Evolutionary conservation across 2,329 filamentous ascomycete species (phyloP), one percentile per base, ranked within the genome.

Genomic region (Aquanectria penicillioides): DNA sequence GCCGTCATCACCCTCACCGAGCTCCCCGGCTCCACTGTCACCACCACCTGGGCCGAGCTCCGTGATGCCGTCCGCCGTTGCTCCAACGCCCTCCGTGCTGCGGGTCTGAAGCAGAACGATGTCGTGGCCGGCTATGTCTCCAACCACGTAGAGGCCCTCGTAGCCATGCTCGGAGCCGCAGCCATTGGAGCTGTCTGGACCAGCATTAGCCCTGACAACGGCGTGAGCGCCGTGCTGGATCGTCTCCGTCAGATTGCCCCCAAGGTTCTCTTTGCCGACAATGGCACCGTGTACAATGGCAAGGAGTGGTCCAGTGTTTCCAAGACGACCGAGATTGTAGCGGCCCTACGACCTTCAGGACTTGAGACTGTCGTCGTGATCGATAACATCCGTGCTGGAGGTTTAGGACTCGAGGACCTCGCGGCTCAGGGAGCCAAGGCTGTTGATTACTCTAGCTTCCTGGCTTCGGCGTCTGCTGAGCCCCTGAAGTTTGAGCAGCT

Each of bases 181-280:
- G 88, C 92, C 1, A 75, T 97, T 2, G 95, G 95, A 25, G 94
- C 91, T 13, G 86, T 97, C 31, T 98, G 94, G 94, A 97, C 94
- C 1, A 91, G 91, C 6, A 92, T 97, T 44, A 96, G 92, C 69
- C 93, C 94, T 3, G 94, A 98, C 74, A 97, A 90, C 13, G 94
- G 94, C 10, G 92, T 97, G 2, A 92, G 92, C 68, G 94, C 94
- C 13, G 94, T 98, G 1, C 79, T 98, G 22, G 95, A 98, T 73
- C 86, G 95, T 7, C 78, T 98, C 60, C 84, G 85, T 40, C 95
- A 98, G 78, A 95, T 98, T 65, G 86, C 89, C 60, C 94, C 95
- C 4, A 88, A 86, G 58, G 77, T 97, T 1, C 79, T 98, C 4
- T 96, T 97, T 70, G 89, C 91, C 1, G 94, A 97, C 73, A 95